A percentile compares a stretch with the other conserved stretches of the same genome.
phyloP scores from a whole-genome alignment of 805 yeast genomes.

The Pichia phayaonensis region DNA sequence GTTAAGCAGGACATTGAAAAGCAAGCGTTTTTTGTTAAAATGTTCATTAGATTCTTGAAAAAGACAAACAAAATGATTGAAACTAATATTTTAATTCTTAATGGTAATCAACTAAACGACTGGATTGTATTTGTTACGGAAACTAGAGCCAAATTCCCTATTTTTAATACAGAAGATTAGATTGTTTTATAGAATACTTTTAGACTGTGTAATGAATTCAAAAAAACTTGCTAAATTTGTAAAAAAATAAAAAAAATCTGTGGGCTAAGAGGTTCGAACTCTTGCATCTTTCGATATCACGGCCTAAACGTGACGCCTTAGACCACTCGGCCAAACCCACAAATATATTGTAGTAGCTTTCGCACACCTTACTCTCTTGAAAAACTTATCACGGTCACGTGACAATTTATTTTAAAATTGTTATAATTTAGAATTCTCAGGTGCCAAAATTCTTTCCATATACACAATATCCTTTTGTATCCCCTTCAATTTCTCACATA shows the following conservation, averaged over 20 bases:
- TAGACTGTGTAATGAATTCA: not conserved
- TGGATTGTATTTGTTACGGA: constrained; percentile 20
- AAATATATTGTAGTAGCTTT: too few relatives aligned
- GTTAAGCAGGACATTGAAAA: constrained; percentile 62
- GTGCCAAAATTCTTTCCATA: too few relatives aligned
- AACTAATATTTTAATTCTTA: constrained; percentile 15
- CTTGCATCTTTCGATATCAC: constrained; percentile 23
- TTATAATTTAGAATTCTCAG: too few relatives aligned
- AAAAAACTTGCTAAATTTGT: not conserved
- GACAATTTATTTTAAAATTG: too few relatives aligned
- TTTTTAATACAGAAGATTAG: constrained; percentile 18
- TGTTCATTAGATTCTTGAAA: constrained; percentile 25
- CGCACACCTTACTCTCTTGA: too few relatives aligned
- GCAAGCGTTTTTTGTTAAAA: constrained; percentile 36
- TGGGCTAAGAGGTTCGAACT: constrained; percentile 26
- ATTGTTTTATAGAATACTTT: not conserved
- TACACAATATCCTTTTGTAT: too few relatives aligned
- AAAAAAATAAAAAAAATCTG: constrained; percentile 6
- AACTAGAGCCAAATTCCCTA: constrained; percentile 16
- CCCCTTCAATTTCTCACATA: too few relatives aligned
- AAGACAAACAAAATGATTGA: constrained; percentile 19
- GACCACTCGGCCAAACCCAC: constrained; percentile 27
- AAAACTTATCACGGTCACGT: too few relatives aligned
- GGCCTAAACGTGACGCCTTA: constrained; percentile 26
- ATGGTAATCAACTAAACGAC: constrained; percentile 14